Percentiles rank a stretch among this genome's conserved stretches.
Conservation (phyloP, 441 rosid genomes). For the Gossypium lobatum region DNA sequence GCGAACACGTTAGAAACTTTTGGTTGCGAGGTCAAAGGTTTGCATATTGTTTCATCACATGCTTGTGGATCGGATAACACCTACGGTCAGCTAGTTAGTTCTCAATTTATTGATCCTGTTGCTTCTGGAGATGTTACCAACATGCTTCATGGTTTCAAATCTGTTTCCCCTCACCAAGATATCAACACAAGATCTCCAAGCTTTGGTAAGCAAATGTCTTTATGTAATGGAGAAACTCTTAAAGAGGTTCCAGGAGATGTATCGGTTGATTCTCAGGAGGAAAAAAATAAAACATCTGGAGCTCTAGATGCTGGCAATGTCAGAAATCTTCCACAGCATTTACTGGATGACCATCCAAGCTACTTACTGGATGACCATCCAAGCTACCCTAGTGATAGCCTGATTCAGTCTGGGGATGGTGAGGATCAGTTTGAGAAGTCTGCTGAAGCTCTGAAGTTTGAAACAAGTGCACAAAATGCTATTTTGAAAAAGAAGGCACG, state of each 20-base stretch:
- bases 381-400: constrained; percentile 11
- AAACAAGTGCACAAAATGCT: constrained; percentile 20
- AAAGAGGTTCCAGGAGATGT: constrained; percentile 20
- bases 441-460: constrained; percentile 31
- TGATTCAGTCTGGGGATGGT: constrained; percentile 27
- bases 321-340: constrained; percentile 13
- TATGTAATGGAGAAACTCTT: constrained; percentile 11
- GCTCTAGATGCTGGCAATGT: constrained; percentile 17
- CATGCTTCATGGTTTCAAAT: constrained; percentile 23
- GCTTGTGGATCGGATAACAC: constrained; percentile 26
- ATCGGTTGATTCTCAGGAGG: constrained; percentile 20
- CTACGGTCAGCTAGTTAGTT: constrained; percentile 23
- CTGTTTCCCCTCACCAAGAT: constrained; percentile 34
- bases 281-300: constrained; percentile 17
- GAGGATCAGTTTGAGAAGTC: constrained; percentile 35
- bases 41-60: constrained; percentile 20
- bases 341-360: constrained; percentile 12
- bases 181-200: constrained; percentile 25
- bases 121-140: constrained; percentile 26
- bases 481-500: constrained; percentile 42
- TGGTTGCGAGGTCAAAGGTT: constrained; percentile 16
- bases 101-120: constrained; percentile 14
- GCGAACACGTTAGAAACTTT: constrained; percentile 20
- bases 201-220: constrained; percentile 13
- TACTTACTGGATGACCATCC: constrained; percentile 12